Evolutionary conservation across 805 yeast genomes (phyloP), one percentile per base, ranked within the genome.

Genomic region (Wickerhamiella sergipiensis): DNA sequence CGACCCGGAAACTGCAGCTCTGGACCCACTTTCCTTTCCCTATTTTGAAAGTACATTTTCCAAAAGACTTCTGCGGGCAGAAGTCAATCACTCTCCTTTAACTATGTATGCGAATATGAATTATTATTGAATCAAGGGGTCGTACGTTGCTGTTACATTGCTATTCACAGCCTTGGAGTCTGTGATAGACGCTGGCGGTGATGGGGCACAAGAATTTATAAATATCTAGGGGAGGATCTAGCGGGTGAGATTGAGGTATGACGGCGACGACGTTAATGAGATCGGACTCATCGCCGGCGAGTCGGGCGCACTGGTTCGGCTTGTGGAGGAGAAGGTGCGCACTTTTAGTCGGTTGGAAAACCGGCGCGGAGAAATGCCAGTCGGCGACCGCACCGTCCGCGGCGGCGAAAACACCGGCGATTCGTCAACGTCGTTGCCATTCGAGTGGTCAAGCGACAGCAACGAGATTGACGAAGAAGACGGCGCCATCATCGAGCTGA

Each of bases 381-480:
- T n/a, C 2, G 40, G 40, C 19, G 40, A 36, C 6, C 40, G 40
- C 19, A 36, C 40, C 6, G 19, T n/a, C 5, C 40, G 40, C 7
- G 40, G 40, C 19, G 40, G 40, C 18, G 40, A 36, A 17, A 36
- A 36, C 4, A 36, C 40, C 33, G 15, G 15, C 3, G 33, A 12
- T 2, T n/a, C 40, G 9, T 4, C 19, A 3, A 10, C 19, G 7
- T 36, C 40, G 13, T 17, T 17, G 17, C 40, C 15, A 13, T 39
- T 38, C 38, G 19, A 9, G 12, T 45, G 47, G 21, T 23, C 22
- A 3, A 53, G 48, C n/a, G 57, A 52, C 10, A 54, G 45, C 13
- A 54, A 52, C 45, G 55, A 52, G 24, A 54, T 54, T 2, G 54
- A 43, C 4, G 57, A 54, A 19, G 49, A 44, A 6, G 57, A 50